These are phyloP conservation scores for Phytophthora cajani DNA, from an alignment of 352 stramenopile species.

Conservation along the genomic window DNA sequence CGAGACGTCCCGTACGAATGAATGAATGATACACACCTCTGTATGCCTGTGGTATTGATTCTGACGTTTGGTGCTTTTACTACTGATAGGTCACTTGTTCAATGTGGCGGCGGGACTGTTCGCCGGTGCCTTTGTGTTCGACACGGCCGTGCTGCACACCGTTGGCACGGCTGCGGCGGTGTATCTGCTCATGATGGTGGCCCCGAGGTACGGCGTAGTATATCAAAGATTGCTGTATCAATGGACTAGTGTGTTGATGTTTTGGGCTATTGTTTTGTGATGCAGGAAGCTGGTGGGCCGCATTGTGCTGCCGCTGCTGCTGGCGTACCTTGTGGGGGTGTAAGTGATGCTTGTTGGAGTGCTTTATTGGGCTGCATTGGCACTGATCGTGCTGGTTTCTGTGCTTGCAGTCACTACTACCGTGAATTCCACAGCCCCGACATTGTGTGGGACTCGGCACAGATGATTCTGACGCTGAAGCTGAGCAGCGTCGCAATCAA, in stretches of 20 bases:
- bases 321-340: conserved; percentile 76
- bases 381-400: neutral
- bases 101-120: conserved; percentile 71
- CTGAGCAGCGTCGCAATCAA: conserved; percentile 82
- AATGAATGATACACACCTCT: neutral
- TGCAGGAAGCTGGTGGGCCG: conserved; percentile 69
- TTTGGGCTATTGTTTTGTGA: neutral
- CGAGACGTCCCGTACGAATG: conserved; percentile 63
- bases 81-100: conserved; percentile 67
- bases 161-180: conserved; percentile 62
- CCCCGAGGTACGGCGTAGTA: conserved; percentile 51
- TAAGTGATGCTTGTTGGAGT: conserved; percentile 23
- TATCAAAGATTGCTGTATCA: conserved; percentile 5
- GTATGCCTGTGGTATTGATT: neutral
- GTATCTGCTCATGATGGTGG: conserved; percentile 74
- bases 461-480: conserved; percentile 90
- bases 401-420: conserved; percentile 68
- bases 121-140: conserved; percentile 81
- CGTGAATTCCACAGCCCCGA: conserved; percentile 82
- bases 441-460: conserved; percentile 85
- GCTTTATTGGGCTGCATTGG: neutral
- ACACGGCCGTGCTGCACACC: conserved; percentile 79
- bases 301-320: conserved; percentile 62
- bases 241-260: conserved; percentile 1
- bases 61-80: neutral